phyloP scores from a whole-genome alignment of 1,284 basidiomycete species.

The Neolentinus lepideus region DNA sequence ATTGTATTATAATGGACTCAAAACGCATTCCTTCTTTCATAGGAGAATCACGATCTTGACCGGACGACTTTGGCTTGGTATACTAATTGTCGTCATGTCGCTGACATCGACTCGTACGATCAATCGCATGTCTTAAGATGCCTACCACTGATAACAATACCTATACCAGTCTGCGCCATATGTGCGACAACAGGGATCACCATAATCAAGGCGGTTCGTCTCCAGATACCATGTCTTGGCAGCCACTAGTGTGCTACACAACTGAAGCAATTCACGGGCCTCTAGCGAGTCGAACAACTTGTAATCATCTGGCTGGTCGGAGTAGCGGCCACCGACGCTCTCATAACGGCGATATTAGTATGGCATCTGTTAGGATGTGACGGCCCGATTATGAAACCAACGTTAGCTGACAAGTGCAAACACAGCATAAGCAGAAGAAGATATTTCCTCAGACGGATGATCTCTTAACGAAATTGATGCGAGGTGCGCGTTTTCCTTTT shows the following conservation, averaged over 20 bases:
- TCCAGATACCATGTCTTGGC: not conserved
- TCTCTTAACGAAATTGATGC: not conserved
- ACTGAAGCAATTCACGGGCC: not conserved
- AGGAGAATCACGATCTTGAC: not conserved
- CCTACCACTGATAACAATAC: not conserved
- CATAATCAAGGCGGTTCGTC: not conserved
- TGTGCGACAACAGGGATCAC: not conserved
- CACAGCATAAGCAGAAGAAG: not conserved
- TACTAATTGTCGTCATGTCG: not conserved
- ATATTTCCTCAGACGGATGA: not conserved
- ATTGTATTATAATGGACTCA: not conserved
- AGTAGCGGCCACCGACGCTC: not conserved
- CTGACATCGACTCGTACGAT: not conserved
- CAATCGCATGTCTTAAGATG: not conserved
- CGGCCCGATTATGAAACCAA: too few species aligned
- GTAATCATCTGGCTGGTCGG: not conserved
- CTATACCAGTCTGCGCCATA: not conserved
- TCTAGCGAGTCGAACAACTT: not conserved
- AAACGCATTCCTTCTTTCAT: not conserved
- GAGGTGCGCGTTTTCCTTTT: not conserved
- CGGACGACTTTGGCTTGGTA: not conserved
- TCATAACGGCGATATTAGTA: not conserved
- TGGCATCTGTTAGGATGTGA: not conserved
- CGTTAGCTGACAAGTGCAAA: not conserved
- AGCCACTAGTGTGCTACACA: not conserved